These are phyloP conservation scores for Coemansia sp. DNA, from an alignment of 371 early-diverging fungal species.

Conservation along the genomic window DNA sequence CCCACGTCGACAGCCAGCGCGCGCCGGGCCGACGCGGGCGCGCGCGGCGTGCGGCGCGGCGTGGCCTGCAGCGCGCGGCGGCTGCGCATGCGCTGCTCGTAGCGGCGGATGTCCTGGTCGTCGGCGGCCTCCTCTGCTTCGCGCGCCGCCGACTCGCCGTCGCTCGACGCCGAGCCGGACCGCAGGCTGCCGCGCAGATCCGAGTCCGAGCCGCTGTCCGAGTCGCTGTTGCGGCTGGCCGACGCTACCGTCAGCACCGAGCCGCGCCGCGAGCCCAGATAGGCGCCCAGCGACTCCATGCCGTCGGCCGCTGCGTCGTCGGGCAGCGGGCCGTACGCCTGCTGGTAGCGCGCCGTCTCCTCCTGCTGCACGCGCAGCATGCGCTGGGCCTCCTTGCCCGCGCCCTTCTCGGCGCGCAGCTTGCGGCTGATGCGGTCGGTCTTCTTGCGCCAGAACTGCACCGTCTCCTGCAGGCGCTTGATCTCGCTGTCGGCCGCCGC, in stretches of 20 bases:
- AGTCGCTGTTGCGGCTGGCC: neutral
- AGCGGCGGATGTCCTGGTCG: conserved; percentile 29
- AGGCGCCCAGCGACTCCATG: conserved; percentile 37
- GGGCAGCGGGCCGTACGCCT: conserved; percentile 30
- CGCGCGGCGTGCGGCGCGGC: conserved; percentile 12
- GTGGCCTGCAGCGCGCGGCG: conserved; percentile 22
- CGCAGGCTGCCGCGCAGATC: conserved; percentile 4
- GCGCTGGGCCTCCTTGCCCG: conserved; percentile 23
- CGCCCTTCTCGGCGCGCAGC: conserved; percentile 27
- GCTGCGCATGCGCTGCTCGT: conserved; percentile 35
- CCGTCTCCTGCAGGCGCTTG: conserved; percentile 36
- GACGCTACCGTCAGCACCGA: neutral
- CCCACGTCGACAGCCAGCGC: conserved; percentile 19
- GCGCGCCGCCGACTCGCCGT: neutral
- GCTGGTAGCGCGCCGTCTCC: conserved; percentile 38
- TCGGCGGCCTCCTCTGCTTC: conserved; percentile 21
- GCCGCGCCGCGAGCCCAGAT: conserved; percentile 1
- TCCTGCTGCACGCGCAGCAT: conserved; percentile 39
- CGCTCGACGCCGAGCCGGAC: conserved; percentile 9
- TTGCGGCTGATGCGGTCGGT: conserved; percentile 40
- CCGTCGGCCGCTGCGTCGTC: conserved; percentile 16
- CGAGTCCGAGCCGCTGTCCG: neutral
- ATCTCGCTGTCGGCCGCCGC: conserved; percentile 27
- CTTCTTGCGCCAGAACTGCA: conserved; percentile 42
- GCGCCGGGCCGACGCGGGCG: conserved; percentile 9